Evolutionary conservation across 1,139 yeast species (phyloP).

Genomic region (Saccharomyces uvarum): DNA sequence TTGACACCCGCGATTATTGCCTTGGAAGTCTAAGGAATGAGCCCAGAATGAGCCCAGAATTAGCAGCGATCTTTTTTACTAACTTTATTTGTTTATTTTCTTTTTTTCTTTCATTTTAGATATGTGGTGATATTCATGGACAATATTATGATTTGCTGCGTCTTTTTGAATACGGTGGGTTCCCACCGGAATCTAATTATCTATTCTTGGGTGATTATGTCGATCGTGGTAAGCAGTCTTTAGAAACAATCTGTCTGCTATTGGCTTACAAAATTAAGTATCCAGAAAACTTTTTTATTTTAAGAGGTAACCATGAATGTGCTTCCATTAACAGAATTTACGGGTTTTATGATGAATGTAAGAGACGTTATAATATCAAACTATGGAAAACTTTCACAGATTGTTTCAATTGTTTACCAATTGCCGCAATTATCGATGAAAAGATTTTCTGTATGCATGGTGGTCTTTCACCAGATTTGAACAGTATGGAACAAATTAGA

Average conservation of each 20-base stretch:
- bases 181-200: conserved; percentile 96
- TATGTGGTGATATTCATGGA: conserved; percentile 93
- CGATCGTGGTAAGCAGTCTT: conserved; percentile 93
- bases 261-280: conserved; percentile 93
- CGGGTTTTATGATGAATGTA: conserved; percentile 94
- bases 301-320: conserved; percentile 95
- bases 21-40: neutral
- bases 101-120: conserved; percentile 24
- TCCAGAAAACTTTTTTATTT: conserved; percentile 90
- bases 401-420: conserved; percentile 94
- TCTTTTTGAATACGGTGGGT: conserved; percentile 93
- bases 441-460: conserved; percentile 98
- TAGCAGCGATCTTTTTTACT: neutral
- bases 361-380: conserved; percentile 92
- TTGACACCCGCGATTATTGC: neutral
- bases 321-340: conserved; percentile 94
- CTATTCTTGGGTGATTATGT: conserved; percentile 92
- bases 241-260: conserved; percentile 86
- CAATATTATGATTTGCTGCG: conserved; percentile 92
- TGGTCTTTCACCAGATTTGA: conserved; percentile 90
- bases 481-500: conserved; percentile 95
- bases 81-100: neutral
- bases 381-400: conserved; percentile 97
- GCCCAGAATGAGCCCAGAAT: neutral
- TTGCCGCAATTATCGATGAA: conserved; percentile 94